Conservation (phyloP, 352 stramenopile species). For the Phytopythium cucurbitacearum region DNA sequence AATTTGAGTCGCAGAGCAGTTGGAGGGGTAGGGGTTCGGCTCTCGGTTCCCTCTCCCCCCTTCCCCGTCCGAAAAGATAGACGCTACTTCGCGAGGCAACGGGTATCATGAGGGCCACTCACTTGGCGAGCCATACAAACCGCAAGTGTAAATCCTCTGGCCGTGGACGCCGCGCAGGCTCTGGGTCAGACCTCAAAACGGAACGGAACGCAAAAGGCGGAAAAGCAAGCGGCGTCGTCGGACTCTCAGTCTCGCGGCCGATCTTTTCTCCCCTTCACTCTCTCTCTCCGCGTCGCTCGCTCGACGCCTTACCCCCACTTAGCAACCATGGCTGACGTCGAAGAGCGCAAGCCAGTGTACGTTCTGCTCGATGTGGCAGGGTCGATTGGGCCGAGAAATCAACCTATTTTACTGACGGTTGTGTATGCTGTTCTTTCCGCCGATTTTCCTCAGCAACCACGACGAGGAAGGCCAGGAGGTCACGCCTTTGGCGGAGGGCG, state of each 20-base stretch:
- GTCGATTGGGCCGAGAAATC: too few species aligned
- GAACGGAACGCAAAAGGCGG: constrained; percentile 8
- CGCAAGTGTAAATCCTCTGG: constrained; percentile 35
- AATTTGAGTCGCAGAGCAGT: not conserved
- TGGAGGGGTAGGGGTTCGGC: not conserved
- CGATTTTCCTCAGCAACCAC: constrained; percentile 24
- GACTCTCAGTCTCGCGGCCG: not conserved
- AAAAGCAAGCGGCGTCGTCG: constrained; percentile 5
- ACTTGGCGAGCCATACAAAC: constrained; percentile 64
- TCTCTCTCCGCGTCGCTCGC: constrained; percentile 16
- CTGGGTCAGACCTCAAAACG: constrained; percentile 3
- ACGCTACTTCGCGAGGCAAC: constrained; percentile 1
- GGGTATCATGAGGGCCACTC: constrained; percentile 28
- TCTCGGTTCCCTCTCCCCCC: not conserved
- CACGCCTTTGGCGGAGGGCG: constrained; percentile 84
- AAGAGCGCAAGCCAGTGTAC: constrained; percentile 72
- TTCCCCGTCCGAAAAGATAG: not conserved
- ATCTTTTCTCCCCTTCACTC: constrained; percentile 16
- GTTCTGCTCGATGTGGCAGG: constrained; percentile 4
- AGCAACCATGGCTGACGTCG: constrained; percentile 71
- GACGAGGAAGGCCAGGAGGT: constrained; percentile 65
- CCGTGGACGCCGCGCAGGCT: not conserved
- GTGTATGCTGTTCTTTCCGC: not conserved
- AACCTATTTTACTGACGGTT: not conserved
- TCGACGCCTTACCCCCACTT: constrained; percentile 15